Evolutionary conservation across 805 yeast genomes (phyloP).

Genomic region (Metschnikowia reukaufii): DNA sequence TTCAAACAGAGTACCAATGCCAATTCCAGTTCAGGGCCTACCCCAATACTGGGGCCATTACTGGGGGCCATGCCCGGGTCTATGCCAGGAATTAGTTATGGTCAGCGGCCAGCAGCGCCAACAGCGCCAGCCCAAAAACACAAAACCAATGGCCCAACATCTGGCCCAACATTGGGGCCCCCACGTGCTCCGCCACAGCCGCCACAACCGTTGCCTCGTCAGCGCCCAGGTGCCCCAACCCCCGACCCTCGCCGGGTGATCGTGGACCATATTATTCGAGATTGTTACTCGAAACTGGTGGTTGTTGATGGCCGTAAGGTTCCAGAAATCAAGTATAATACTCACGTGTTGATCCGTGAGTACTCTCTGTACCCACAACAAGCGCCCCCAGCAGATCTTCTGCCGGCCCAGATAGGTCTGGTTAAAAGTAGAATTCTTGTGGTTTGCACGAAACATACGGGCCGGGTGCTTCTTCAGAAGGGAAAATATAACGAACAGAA

Average conservation of each 20-base stretch:
- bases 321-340: conserved; percentile 51
- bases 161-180: neutral
- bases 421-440: conserved; percentile 61
- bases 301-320: conserved; percentile 18
- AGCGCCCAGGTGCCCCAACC: conserved; percentile 6
- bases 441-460: conserved; percentile 61
- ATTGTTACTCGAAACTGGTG: conserved; percentile 37
- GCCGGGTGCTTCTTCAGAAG: conserved; percentile 74
- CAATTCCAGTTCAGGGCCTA: neutral
- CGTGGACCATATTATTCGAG: conserved; percentile 35
- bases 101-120: neutral
- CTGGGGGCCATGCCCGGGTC: conserved; percentile 6
- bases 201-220: conserved; percentile 8
- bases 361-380: conserved; percentile 67
- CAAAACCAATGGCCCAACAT: too few species aligned
- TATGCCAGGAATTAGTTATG: conserved; percentile 1
- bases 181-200: neutral
- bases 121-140: too few species aligned
- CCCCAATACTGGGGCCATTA: neutral
- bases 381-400: conserved; percentile 61
- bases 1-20: too few species aligned
- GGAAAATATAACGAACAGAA: conserved; percentile 73
- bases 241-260: conserved; percentile 22
- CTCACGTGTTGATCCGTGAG: conserved; percentile 75
- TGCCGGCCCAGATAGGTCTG: conserved; percentile 38